Percentiles rank a stretch among this genome's conserved stretches.
Conservation (phyloP, 345 rosid species). For the Gossypium longicalyx region DNA sequence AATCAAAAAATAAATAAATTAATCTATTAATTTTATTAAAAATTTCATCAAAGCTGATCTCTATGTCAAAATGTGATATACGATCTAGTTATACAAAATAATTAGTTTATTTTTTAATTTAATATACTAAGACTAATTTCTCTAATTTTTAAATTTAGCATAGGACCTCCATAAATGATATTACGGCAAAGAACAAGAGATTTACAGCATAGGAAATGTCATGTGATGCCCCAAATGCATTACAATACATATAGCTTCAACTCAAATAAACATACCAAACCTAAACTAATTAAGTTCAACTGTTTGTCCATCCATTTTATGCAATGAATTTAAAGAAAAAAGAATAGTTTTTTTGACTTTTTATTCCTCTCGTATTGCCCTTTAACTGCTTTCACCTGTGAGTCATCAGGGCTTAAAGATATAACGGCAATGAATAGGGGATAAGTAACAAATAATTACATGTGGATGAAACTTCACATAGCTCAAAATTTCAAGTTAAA, state of each 20-base stretch:
- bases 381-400: slow-evolving; percentile 4
- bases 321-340: background rate
- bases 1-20: too few relatives aligned
- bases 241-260: background rate
- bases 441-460: slow-evolving; percentile 17
- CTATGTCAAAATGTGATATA: too few relatives aligned
- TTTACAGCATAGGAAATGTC: background rate
- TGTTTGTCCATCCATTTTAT: background rate
- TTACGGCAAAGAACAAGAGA: background rate
- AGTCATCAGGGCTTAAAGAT: slow-evolving; percentile 13
- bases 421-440: slow-evolving; percentile 9
- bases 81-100: too few relatives aligned
- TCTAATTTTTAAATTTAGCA: too few relatives aligned
- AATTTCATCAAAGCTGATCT: too few relatives aligned
- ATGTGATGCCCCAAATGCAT: too few relatives aligned
- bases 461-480: slow-evolving; percentile 19
- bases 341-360: slow-evolving; percentile 8
- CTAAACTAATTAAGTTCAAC: background rate
- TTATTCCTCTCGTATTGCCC: slow-evolving; percentile 10
- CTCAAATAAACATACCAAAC: background rate
- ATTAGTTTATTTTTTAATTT: too few relatives aligned
- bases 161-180: too few relatives aligned
- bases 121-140: too few relatives aligned
- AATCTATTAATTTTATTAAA: too few relatives aligned
- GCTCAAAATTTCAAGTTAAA: slow-evolving; percentile 2